Evolutionary conservation across 805 yeast genomes (phyloP).

Genomic region (Candida boidinii): DNA sequence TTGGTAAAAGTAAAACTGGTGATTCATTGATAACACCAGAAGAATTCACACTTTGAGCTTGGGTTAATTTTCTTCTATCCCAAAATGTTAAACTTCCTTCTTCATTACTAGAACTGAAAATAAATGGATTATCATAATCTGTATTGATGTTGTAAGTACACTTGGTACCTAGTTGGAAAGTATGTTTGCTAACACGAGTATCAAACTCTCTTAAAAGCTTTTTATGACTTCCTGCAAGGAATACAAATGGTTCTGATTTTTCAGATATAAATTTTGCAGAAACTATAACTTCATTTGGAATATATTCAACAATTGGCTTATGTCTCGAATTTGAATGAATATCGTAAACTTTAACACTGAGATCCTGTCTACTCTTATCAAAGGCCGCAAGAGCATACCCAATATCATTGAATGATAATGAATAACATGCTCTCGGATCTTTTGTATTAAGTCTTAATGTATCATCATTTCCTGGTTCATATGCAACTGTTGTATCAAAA

Average conservation of each 20-base stretch:
- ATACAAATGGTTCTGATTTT: conserved; percentile 42
- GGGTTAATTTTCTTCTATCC: conserved; percentile 57
- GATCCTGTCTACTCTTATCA: conserved; percentile 70
- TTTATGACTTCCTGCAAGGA: conserved; percentile 70
- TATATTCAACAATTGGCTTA: conserved; percentile 47
- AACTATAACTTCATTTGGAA: conserved; percentile 67
- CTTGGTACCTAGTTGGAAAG: conserved; percentile 67
- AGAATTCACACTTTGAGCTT: conserved; percentile 6
- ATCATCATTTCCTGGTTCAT: conserved; percentile 19
- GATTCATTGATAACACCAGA: conserved; percentile 29
- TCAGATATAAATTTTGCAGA: conserved; percentile 64
- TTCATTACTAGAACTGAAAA: conserved; percentile 71
- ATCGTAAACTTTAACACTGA: conserved; percentile 76
- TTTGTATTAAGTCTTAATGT: conserved; percentile 44
- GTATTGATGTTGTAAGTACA: conserved; percentile 59
- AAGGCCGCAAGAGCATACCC: conserved; percentile 70
- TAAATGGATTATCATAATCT: conserved; percentile 59
- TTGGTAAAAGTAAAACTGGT: conserved; percentile 53
- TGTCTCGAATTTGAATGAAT: conserved; percentile 47
- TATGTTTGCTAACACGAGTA: conserved; percentile 53
- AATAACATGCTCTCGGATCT: conserved; percentile 67
- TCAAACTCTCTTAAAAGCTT: conserved; percentile 76
- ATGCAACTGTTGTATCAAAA: conserved; percentile 44
- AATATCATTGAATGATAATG: conserved; percentile 57
- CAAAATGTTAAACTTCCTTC: conserved; percentile 80